A percentile compares a stretch with the other conserved stretches of the same genome.
Evolutionary conservation across 352 stramenopile genomes (phyloP).

Genomic region (Ophiocytium majus): DNA sequence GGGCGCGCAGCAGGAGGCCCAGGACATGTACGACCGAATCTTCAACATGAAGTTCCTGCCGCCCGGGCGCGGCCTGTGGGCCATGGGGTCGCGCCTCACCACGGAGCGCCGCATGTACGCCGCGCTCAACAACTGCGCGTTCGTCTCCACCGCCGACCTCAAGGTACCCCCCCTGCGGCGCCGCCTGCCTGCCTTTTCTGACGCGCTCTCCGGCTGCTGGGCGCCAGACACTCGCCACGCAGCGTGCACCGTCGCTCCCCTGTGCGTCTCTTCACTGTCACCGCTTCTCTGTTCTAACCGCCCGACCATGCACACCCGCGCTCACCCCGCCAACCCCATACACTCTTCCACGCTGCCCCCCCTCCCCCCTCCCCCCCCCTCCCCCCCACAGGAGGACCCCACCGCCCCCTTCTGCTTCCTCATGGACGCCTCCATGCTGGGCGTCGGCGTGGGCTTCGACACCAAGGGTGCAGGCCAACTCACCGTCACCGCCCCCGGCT

Average conservation of each 20-base stretch:
- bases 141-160: slow-evolving; percentile 72
- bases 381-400: slow-evolving; percentile 60
- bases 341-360: too few relatives aligned
- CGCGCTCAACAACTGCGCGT: slow-evolving; percentile 86
- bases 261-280: background rate
- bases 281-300: background rate
- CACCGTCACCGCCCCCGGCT: slow-evolving; percentile 40
- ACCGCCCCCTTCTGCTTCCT: slow-evolving; percentile 84
- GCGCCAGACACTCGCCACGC: too few relatives aligned
- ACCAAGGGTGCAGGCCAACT: slow-evolving; percentile 76
- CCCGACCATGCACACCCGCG: background rate
- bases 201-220: background rate
- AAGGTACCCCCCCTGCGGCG: slow-evolving; percentile 26
- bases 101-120: slow-evolving; percentile 73
- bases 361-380: too few relatives aligned
- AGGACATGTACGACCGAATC: slow-evolving; percentile 82
- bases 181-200: background rate
- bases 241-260: background rate
- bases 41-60: slow-evolving; percentile 88
- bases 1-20: slow-evolving; percentile 52
- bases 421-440: slow-evolving; percentile 89
- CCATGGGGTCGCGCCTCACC: slow-evolving; percentile 82
- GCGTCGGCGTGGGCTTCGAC: slow-evolving; percentile 86
- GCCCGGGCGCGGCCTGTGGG: slow-evolving; percentile 79
- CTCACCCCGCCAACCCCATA: background rate